Evolutionary conservation across 1,284 basidiomycete genomes (phyloP), one percentile per base, ranked within the genome.

Genomic region (Bondarzewia mesenterica): DNA sequence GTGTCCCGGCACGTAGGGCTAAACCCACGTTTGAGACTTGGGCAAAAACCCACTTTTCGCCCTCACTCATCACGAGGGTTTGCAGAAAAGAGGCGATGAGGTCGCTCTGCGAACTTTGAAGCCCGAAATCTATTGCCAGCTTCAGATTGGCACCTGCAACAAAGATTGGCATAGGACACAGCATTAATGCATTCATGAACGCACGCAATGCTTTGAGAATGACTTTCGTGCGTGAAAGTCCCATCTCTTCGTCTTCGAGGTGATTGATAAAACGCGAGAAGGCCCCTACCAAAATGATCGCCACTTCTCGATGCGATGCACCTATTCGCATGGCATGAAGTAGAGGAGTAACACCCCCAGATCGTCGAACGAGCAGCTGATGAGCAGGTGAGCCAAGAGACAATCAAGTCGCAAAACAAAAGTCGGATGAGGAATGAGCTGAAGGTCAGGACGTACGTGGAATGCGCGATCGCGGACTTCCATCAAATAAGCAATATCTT

Each of bases 61-160:
- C 88, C 67, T 91, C 87, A 52, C 85, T 88, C 88, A 91, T 91
- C 50, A 91, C 77, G 32, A 90, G 68, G 6, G 85, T 87, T 64
- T 91, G 88, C 57, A 91, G 65, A 61, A 89, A 91, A 1, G 86
- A 89, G 20, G 87, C 84, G 49, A 83, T 85, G 29, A 90, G 71
- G 56, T 90, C 87, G 53, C 75, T 85, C 58, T 89, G 86, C 1
- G 80, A 79, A 54, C 77, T 80, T 52, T 85, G 77, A 26, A 91
- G 68, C 15, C 87, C 89, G 57, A 79, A 84, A 60, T 90, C 86
- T 45, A 91, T 91, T 10, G 87, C 89, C 48, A 87, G 74, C 61
- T 89, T 89, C 42, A 91, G 73, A 57, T 89, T 89, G 15, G 78
- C 73, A 45, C 87, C 86, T 87, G 44, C 21, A 16, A n/a, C 32